Evolutionary conservation across 148 eudicot genomes (phyloP).

Genomic region (Simmondsia chinensis): DNA sequence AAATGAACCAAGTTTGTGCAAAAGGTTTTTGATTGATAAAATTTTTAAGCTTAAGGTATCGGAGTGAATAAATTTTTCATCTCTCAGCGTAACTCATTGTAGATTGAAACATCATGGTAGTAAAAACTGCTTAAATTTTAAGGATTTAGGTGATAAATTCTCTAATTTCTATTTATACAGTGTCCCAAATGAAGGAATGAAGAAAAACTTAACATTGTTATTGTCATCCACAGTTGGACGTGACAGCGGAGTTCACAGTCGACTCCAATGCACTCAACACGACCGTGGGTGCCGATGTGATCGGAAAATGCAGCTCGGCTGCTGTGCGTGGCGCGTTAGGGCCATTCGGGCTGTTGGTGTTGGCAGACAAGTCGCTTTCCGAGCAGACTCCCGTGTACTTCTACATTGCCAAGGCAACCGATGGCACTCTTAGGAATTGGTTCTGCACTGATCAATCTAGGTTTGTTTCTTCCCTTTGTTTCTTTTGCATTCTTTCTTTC

Average conservation of each 20-base stretch:
- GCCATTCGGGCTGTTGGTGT: constrained; percentile 78
- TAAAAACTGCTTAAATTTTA: no score
- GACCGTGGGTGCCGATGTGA: constrained; percentile 35
- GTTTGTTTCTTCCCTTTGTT: no score
- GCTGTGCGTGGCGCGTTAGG: constrained; percentile 52
- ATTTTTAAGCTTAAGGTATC: no score
- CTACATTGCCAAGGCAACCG: constrained; percentile 47
- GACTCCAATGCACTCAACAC: constrained; percentile 37
- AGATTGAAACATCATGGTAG: no score
- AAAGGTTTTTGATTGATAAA: no score
- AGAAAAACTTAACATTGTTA: no score
- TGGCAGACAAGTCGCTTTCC: constrained; percentile 53
- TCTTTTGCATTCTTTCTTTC: neutral
- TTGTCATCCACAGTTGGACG: constrained; percentile 77
- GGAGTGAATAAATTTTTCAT: no score
- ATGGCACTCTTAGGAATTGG: constrained; percentile 50
- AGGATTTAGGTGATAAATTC: no score
- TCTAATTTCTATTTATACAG: no score
- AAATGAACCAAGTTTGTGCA: no score
- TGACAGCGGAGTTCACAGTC: constrained; percentile 55
- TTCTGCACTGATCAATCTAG: constrained; percentile 79
- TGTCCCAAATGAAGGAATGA: no score
- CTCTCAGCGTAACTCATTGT: no score
- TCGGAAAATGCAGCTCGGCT: constrained; percentile 56
- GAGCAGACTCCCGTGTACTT: constrained; percentile 84